Evolutionary conservation across 2,329 filamentous ascomycete genomes (phyloP).

Genomic region (Seiridium unicorne): DNA sequence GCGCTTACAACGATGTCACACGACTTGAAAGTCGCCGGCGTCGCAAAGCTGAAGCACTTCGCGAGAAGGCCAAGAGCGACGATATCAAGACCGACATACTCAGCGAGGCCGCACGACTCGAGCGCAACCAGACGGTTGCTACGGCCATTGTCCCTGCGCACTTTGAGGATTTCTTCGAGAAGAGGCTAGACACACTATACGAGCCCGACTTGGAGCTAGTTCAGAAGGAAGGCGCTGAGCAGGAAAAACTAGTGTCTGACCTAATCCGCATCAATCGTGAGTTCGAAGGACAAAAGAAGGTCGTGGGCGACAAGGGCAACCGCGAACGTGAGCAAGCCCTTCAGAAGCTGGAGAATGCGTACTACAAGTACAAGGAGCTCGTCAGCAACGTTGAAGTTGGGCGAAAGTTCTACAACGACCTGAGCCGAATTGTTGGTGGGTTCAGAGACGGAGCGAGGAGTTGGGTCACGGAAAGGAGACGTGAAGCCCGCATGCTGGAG

Average conservation of each 20-base stretch:
- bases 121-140: conserved; percentile 76
- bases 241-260: conserved; percentile 67
- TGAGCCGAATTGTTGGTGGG: conserved; percentile 78
- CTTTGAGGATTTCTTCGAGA: conserved; percentile 89
- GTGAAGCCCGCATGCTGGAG: conserved; percentile 71
- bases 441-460: conserved; percentile 76
- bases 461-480: conserved; percentile 78
- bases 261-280: conserved; percentile 74
- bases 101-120: conserved; percentile 77
- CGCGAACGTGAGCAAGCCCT: conserved; percentile 80
- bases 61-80: conserved; percentile 78
- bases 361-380: conserved; percentile 95
- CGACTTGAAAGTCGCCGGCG: conserved; percentile 78
- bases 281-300: conserved; percentile 71
- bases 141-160: conserved; percentile 83
- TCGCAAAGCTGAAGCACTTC: conserved; percentile 75
- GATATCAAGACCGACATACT: conserved; percentile 87
- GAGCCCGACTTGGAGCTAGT: conserved; percentile 73
- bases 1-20: conserved; percentile 79
- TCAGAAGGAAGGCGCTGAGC: conserved; percentile 70
- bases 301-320: conserved; percentile 60
- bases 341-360: conserved; percentile 86
- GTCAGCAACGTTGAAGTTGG: conserved; percentile 88
- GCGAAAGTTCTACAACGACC: conserved; percentile 94
- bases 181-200: conserved; percentile 72